Evolutionary conservation across 805 yeast species (phyloP).

Genomic region (Kodamaea fukazawae): DNA sequence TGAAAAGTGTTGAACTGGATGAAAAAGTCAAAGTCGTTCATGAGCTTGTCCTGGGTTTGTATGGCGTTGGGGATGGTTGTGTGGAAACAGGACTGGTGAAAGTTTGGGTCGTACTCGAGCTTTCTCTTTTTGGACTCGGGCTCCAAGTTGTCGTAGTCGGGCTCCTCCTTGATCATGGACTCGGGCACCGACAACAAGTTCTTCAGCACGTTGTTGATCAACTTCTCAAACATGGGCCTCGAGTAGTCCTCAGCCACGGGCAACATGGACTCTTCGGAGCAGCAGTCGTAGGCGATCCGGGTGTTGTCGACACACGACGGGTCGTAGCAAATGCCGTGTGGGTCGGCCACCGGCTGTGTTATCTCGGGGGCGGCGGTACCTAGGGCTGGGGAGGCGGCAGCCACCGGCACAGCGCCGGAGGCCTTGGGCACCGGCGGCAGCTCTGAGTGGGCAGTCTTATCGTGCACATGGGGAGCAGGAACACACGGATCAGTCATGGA

Average conservation of each 20-base stretch:
- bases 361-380: no score
- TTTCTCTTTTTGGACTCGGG: constrained; percentile 7
- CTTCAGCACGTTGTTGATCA: constrained; percentile 36
- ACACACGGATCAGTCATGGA: constrained; percentile 8
- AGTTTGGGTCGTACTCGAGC: constrained; percentile 7
- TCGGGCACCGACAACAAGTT: constrained; percentile 18
- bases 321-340: constrained; percentile 11
- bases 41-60: constrained; percentile 10
- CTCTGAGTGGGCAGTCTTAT: no score
- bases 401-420: no score
- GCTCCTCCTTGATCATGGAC: constrained; percentile 6
- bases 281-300: constrained; percentile 8
- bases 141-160: constrained; percentile 8
- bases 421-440: no score
- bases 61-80: constrained; percentile 35
- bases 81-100: constrained; percentile 46
- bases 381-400: no score
- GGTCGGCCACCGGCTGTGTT: constrained; percentile 5
- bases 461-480: constrained; percentile 8
- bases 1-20: constrained; percentile 34
- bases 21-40: constrained; percentile 38
- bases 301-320: constrained; percentile 7
- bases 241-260: constrained; percentile 1
- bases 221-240: constrained; percentile 35
- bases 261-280: not conserved